phyloP scores from a whole-genome alignment of 257 asterid genomes.

The Solanum appendiculatum region DNA sequence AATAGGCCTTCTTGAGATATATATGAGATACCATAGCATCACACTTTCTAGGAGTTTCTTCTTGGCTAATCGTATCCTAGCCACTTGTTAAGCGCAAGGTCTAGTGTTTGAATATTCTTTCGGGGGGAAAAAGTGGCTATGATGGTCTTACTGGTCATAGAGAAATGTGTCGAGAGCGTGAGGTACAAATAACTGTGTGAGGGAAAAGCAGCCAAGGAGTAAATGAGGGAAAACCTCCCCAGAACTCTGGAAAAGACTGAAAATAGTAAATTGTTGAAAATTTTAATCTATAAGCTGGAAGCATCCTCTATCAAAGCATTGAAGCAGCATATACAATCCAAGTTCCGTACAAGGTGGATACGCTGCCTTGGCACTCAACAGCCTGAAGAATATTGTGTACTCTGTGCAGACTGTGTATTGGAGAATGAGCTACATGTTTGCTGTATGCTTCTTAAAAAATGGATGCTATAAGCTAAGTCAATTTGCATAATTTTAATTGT shows the following conservation, averaged over 20 bases:
- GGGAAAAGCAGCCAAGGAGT: not conserved
- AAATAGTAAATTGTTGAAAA: not conserved
- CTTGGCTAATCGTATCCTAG: not conserved
- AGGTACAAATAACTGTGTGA: not conserved
- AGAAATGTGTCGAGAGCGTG: not conserved
- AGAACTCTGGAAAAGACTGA: not conserved
- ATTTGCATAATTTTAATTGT: not conserved
- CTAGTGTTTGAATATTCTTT: not conserved
- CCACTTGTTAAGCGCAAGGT: not conserved
- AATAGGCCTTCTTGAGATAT: not conserved
- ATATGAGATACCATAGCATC: not conserved
- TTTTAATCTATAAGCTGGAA: not conserved
- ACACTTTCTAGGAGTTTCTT: not conserved
- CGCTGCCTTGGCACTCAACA: not conserved
- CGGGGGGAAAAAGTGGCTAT: not conserved
- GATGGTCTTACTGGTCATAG: not conserved
- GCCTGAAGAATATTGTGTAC: not conserved
- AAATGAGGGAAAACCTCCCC: not conserved
- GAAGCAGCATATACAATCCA: not conserved
- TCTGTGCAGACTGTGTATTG: not conserved
- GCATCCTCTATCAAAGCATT: not conserved
- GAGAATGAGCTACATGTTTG: not conserved
- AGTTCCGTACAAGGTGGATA: not conserved
- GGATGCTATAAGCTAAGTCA: not conserved
- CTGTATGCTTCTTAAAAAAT: not conserved